Base-by-base conservation (phyloP, 495 filamentous ascomycete genomes). In the Neurospora tetrasperma region DNA sequence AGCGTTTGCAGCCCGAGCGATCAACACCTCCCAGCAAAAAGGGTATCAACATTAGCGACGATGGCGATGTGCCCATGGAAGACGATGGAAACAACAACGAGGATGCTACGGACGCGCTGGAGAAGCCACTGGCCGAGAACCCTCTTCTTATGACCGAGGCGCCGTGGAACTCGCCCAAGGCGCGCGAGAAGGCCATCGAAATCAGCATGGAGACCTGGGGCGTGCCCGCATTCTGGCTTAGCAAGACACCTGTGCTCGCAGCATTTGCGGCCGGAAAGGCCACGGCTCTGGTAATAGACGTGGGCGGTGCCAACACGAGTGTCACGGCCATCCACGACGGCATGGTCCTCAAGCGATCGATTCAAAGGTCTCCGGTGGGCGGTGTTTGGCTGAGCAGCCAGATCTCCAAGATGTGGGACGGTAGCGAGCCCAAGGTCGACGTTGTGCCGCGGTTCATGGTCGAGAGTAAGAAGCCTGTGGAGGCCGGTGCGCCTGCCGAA, bases 181-280 rank as follows among this genome's bases (percentile, higher is more conserved):
- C 91, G 73, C 87, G 96, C 44, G 96, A 99, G 81, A 94, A 93
- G 85, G 90, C 90, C 7, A 93, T 98, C 75, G 96, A 99, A 82
- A 88, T 97, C 71, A 93, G 91, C 40, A 97, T 99, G 89, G 96
- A 99, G 85, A 91, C 88, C 75, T 99, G 95, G 91, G 94, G 94
- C 18, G 90, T 89, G 44, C 96, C 96, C 16, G 96, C 96, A 5
- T 98, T 97, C 83, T 99, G 94, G 86, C 85, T 97, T 70, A 92
- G 91, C 71, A 75, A 82, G 72, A 87, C 86, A 44, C 85, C 86
- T 3, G 86, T 87, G 38, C 81, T 88, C 71, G 85, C 86, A 35
- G 82, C 92, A 18, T 98, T 98, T 80, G 92, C 94, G 20, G 88
- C 93, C 16, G 96, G 96, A 69, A 98, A 97, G 82, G 89, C 96